A percentile compares a stretch with the other conserved stretches of the same genome.
phyloP scores from a whole-genome alignment of 2,329 filamentous ascomycete species.

The Hymenotorrendiella dingleyae region DNA sequence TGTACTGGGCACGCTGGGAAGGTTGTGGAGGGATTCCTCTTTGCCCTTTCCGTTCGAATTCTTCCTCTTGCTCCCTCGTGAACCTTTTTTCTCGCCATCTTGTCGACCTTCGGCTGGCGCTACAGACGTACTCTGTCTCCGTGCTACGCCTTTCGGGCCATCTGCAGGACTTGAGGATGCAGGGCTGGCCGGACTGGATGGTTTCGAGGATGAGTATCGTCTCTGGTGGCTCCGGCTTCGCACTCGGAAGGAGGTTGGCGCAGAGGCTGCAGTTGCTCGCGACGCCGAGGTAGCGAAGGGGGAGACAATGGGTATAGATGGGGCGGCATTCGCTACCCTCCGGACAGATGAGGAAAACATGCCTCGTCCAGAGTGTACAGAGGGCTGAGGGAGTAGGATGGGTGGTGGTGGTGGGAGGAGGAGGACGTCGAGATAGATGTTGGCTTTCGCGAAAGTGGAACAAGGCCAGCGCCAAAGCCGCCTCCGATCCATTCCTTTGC shows the following conservation, averaged over 20 bases:
- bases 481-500: too few species aligned
- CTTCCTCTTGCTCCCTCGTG: constrained; percentile 45
- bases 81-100: constrained; percentile 40
- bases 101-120: constrained; percentile 19
- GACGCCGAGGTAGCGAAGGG: constrained; percentile 22
- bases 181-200: too few species aligned
- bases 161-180: constrained; percentile 32
- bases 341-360: constrained; percentile 32
- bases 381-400: not conserved
- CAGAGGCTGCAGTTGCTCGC: constrained; percentile 22
- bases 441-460: constrained; percentile 4
- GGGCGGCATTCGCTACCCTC: constrained; percentile 25
- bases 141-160: constrained; percentile 28
- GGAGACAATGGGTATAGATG: constrained; percentile 22
- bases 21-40: constrained; percentile 45
- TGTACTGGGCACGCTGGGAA: constrained; percentile 71
- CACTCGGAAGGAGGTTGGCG: too few species aligned
- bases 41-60: constrained; percentile 32
- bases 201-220: constrained; percentile 34
- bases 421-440: not conserved
- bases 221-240: constrained; percentile 28
- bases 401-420: not conserved
- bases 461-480: too few species aligned
- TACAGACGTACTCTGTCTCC: constrained; percentile 18
- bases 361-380: constrained; percentile 15